A percentile compares a stretch with the other conserved stretches of the same genome.
These are phyloP conservation scores for Candida tibetensis DNA, from an alignment of 805 yeast species.

Conservation along the genomic window DNA sequence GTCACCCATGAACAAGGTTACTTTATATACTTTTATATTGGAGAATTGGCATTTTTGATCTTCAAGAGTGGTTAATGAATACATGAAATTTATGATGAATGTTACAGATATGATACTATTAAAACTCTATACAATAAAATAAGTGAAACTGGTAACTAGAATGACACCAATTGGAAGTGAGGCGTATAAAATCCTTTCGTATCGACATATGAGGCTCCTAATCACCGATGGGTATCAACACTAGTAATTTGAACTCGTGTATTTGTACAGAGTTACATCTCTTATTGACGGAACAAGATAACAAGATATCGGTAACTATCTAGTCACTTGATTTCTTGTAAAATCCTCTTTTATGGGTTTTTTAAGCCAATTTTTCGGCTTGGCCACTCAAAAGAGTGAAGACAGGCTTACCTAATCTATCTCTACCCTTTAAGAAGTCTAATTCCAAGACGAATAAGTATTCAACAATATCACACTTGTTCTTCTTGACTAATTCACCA, in stretches of 20 bases:
- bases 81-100: neutral
- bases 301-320: too few relatives aligned
- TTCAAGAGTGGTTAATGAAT: slow-evolving; percentile 58
- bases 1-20: slow-evolving; percentile 77
- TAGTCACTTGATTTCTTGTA: too few relatives aligned
- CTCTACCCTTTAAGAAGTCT: slow-evolving; percentile 92
- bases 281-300: too few relatives aligned
- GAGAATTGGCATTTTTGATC: slow-evolving; percentile 61
- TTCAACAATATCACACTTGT: slow-evolving; percentile 72
- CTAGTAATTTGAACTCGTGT: too few relatives aligned
- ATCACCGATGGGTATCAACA: too few relatives aligned
- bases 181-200: too few relatives aligned
- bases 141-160: too few relatives aligned
- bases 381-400: slow-evolving; percentile 88
- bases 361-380: slow-evolving; percentile 42
- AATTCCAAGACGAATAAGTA: slow-evolving; percentile 91
- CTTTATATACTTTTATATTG: slow-evolving; percentile 70
- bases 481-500: slow-evolving; percentile 69
- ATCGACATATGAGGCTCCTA: too few relatives aligned
- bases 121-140: neutral
- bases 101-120: neutral
- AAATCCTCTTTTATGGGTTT: too few relatives aligned
- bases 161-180: too few relatives aligned
- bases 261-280: too few relatives aligned
- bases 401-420: slow-evolving; percentile 79